Conservation (phyloP, 345 rosid species). For the Gossypium mustelinum region DNA sequence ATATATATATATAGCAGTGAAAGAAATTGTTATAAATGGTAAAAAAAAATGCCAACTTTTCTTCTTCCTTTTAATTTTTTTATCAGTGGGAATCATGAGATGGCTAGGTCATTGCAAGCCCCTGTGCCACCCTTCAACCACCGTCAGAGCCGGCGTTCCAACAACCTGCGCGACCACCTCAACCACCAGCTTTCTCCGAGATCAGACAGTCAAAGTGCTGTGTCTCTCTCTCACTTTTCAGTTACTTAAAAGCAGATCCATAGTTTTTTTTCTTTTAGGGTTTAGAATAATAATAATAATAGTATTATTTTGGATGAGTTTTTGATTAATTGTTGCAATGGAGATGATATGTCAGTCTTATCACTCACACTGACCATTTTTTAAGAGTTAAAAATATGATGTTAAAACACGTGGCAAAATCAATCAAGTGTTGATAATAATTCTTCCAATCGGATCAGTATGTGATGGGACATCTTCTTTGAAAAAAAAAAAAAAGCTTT, state of each 20-base stretch:
- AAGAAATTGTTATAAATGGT: neutral
- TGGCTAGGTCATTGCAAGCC: neutral
- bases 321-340: neutral
- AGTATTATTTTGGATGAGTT: neutral
- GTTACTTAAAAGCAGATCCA: slow-evolving; percentile 43
- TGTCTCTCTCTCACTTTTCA: slow-evolving; percentile 14
- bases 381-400: neutral
- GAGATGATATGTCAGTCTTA: neutral
- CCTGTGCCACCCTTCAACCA: slow-evolving; percentile 14
- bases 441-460: neutral
- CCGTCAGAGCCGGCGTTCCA: slow-evolving; percentile 6
- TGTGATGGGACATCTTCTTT: neutral
- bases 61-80: neutral
- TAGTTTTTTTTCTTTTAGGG: neutral
- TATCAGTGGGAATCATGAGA: slow-evolving; percentile 4
- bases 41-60: neutral
- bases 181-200: slow-evolving; percentile 9
- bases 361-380: neutral
- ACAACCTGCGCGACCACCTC: slow-evolving; percentile 10
- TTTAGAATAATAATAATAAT: neutral
- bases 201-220: slow-evolving; percentile 6
- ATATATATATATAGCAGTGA: neutral
- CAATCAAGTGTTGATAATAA: neutral
- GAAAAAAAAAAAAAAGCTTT: neutral
- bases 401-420: slow-evolving; percentile 4